Evolutionary conservation across 2,329 filamentous ascomycete species (phyloP).

Genomic region (Pseudonectria buxi): DNA sequence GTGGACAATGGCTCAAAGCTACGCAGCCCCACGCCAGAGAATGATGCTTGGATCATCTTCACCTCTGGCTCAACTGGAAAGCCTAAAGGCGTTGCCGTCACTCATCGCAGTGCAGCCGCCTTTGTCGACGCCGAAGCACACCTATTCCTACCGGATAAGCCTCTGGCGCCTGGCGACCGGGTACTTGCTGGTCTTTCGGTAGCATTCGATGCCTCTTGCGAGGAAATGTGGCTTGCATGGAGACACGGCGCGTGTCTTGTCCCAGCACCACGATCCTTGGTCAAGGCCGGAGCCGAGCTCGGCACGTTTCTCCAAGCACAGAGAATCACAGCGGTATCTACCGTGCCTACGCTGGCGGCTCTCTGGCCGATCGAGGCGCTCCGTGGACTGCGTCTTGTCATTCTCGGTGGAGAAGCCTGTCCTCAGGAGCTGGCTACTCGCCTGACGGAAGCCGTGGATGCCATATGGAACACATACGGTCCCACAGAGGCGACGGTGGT

Average conservation of each 20-base stretch:
- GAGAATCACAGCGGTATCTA: conserved; percentile 15
- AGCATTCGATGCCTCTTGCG: conserved; percentile 17
- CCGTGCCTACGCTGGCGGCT: conserved; percentile 15
- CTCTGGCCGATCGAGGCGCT: conserved; percentile 16
- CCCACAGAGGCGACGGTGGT: conserved; percentile 20
- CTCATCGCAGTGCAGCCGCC: conserved; percentile 16
- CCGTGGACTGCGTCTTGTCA: conserved; percentile 12
- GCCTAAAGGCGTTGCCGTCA: conserved; percentile 19
- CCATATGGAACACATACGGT: conserved; percentile 20
- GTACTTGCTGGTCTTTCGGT: conserved; percentile 17
- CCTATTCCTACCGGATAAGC: conserved; percentile 11
- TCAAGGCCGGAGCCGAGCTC: conserved; percentile 16
- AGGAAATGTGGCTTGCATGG: conserved; percentile 20
- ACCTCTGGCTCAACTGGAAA: conserved; percentile 18
- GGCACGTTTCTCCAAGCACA: conserved; percentile 12
- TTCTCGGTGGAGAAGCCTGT: conserved; percentile 19
- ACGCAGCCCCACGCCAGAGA: conserved; percentile 5
- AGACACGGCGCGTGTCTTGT: conserved; percentile 16
- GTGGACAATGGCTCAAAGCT: not conserved
- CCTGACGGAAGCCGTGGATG: conserved; percentile 10
- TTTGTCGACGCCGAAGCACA: conserved; percentile 18
- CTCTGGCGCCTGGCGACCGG: conserved; percentile 15
- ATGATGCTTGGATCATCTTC: conserved; percentile 20
- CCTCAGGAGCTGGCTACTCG: conserved; percentile 11
- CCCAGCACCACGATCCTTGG: conserved; percentile 12